Percentiles rank a stretch among this genome's conserved stretches.
These are phyloP conservation scores for Hura crepitans DNA, from an alignment of 441 rosid genomes.

Conservation along the genomic window DNA sequence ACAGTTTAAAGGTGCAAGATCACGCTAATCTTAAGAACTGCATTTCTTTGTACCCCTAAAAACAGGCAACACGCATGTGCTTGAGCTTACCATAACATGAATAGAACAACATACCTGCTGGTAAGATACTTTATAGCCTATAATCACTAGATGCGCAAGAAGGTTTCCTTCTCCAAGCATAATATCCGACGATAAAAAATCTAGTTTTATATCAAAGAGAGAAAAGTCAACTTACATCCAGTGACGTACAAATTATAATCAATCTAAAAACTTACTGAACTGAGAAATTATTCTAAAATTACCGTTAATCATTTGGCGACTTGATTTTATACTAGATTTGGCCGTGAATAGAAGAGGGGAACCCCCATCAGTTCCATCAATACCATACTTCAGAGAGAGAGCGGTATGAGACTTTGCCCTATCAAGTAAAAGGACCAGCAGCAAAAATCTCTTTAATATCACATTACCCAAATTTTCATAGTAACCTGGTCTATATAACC, in stretches of 20 bases:
- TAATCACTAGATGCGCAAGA: conserved; percentile 65
- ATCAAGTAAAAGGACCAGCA: conserved; percentile 74
- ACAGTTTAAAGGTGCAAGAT: neutral
- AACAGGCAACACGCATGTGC: conserved; percentile 9
- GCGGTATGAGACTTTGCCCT: conserved; percentile 69
- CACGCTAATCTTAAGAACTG: neutral
- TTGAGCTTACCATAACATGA: conserved; percentile 5
- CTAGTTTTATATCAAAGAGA: conserved; percentile 40
- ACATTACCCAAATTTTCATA: conserved; percentile 74
- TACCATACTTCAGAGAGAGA: conserved; percentile 78
- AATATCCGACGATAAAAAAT: conserved; percentile 71
- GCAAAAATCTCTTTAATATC: conserved; percentile 78
- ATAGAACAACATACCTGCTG: conserved; percentile 61
- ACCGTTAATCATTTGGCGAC: conserved; percentile 76
- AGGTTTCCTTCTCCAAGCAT: conserved; percentile 98
- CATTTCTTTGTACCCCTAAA: neutral
- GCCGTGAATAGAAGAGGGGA: conserved; percentile 66
- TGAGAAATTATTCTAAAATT: conserved; percentile 24
- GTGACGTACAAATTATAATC: conserved; percentile 12
- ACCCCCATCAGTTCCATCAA: conserved; percentile 93
- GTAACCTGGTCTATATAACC: conserved; percentile 89
- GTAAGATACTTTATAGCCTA: conserved; percentile 77
- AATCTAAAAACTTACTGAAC: conserved; percentile 10
- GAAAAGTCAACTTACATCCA: conserved; percentile 29
- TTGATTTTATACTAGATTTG: conserved; percentile 63